These are phyloP conservation scores for Fragaria ananassa DNA, from an alignment of 306 rosid genomes.

Conservation along the genomic window DNA sequence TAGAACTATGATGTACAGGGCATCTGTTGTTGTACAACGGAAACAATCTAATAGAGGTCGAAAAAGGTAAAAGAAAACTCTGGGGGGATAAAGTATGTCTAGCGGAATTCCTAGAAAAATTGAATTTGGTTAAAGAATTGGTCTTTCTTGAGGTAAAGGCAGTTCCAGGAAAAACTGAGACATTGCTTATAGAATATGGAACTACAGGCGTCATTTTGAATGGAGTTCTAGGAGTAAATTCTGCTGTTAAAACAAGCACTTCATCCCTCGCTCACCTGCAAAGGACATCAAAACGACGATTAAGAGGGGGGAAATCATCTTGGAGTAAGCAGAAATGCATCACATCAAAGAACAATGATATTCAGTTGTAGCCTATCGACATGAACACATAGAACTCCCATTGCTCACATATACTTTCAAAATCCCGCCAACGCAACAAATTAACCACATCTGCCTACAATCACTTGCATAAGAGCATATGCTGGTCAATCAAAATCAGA, in stretches of 20 bases:
- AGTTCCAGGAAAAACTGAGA: slow-evolving; percentile 66
- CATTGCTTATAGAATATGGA: slow-evolving; percentile 61
- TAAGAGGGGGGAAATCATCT: background rate
- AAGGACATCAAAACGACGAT: slow-evolving; percentile 7
- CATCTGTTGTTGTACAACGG: slow-evolving; percentile 41
- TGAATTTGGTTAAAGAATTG: slow-evolving; percentile 43
- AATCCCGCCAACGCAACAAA: background rate
- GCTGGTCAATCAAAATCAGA: background rate
- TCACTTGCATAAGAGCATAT: background rate
- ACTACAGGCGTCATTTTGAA: slow-evolving; percentile 60
- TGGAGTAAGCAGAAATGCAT: background rate
- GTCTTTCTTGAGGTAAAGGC: slow-evolving; percentile 52
- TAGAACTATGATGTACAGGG: slow-evolving; percentile 41
- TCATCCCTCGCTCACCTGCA: slow-evolving; percentile 47
- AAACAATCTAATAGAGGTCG: slow-evolving; percentile 44
- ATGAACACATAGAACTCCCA: background rate
- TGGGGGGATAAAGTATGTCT: slow-evolving; percentile 41
- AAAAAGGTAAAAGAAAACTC: slow-evolving; percentile 54
- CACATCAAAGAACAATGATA: background rate
- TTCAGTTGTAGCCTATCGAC: slow-evolving; percentile 10
- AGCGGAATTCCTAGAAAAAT: slow-evolving; percentile 49
- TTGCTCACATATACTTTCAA: background rate
- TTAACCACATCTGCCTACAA: background rate
- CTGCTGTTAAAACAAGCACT: slow-evolving; percentile 29
- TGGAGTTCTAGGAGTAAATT: slow-evolving; percentile 29